Base-by-base conservation (phyloP, 2,329 filamentous ascomycete species). In the Sporothrix brasiliensis region DNA sequence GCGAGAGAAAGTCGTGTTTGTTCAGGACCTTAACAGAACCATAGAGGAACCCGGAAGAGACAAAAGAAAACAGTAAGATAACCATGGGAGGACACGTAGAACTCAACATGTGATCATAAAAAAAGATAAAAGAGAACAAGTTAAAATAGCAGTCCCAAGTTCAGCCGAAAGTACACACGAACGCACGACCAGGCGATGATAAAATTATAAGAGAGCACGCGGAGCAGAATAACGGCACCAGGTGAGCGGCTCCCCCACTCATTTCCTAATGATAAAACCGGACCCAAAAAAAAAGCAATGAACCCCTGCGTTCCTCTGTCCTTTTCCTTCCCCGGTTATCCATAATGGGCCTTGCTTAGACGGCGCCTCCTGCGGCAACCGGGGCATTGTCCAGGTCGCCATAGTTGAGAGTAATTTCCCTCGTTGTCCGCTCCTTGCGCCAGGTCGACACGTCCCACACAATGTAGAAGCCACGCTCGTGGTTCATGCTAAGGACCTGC, bases 381-480 rank as follows among this genome's bases (percentile, higher is more conserved):
- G 75, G 73, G 21, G 75, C 80, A 72, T 84, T 85, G 77, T 89
- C 87, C 72, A 90, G 79, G 72, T 90, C 88, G 56, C 83, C 83
- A 71, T 90, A 90, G 74, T 87, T 83, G 60, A 90, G 78, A 9
- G 85, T 86, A 71, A 90, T 82, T 75, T 89, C 87, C 69, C 87
- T 82, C 0, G 66, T 39, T 14, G 73, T 74, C 47, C 88, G 82
- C 74, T 89, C 87, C 77, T 88, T 88, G 63, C 84, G 83, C 88
- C 88, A 90, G 68, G 81, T 82, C n/a, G 79, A 80, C 10, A 86
- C 85, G 74, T 89, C 87, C 85, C 88, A 91, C 70, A 90, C 84
- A 71, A 90, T 85, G 76, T 90, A 91, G 78, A 86, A 90, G 0
- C 88, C 88, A 71, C 88, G 85, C 78, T 91, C 88, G 66, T 87